Percentiles rank a stretch among this genome's conserved stretches.
Evolutionary conservation across 2,329 filamentous ascomycete genomes (phyloP).

Genomic region (Fusarium citri): DNA sequence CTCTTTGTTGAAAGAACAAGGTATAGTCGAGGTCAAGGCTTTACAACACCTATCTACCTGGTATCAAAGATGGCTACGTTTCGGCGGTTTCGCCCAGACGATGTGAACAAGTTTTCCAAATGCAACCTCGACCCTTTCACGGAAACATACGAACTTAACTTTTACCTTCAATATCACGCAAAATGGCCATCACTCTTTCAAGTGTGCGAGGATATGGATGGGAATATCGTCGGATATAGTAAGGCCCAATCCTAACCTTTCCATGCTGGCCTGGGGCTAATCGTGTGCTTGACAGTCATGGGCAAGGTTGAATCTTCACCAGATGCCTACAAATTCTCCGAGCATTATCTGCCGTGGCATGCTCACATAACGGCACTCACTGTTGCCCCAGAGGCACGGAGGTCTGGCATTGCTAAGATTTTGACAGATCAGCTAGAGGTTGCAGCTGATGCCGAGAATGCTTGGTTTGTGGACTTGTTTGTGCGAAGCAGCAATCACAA

Average conservation of each 20-base stretch:
- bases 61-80: conserved; percentile 65
- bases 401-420: conserved; percentile 86
- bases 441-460: conserved; percentile 82
- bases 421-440: conserved; percentile 84
- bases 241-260: conserved; percentile 50
- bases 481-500: conserved; percentile 89
- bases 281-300: conserved; percentile 77
- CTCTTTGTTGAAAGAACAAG: not conserved
- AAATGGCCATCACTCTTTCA: conserved; percentile 97
- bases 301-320: conserved; percentile 94
- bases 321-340: conserved; percentile 76
- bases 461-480: conserved; percentile 97
- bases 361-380: conserved; percentile 97
- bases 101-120: conserved; percentile 89
- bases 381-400: conserved; percentile 85
- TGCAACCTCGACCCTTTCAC: conserved; percentile 97
- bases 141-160: conserved; percentile 96
- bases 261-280: conserved; percentile 30
- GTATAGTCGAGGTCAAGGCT: not conserved
- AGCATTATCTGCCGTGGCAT: conserved; percentile 99
- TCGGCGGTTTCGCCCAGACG: conserved; percentile 83
- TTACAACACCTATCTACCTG: not conserved
- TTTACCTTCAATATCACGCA: conserved; percentile 95
- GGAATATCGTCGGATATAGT: conserved; percentile 97
- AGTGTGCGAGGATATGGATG: conserved; percentile 85